Evolutionary conservation across 1,284 basidiomycete species (phyloP).

Genomic region (Rhizoctonia solani): DNA sequence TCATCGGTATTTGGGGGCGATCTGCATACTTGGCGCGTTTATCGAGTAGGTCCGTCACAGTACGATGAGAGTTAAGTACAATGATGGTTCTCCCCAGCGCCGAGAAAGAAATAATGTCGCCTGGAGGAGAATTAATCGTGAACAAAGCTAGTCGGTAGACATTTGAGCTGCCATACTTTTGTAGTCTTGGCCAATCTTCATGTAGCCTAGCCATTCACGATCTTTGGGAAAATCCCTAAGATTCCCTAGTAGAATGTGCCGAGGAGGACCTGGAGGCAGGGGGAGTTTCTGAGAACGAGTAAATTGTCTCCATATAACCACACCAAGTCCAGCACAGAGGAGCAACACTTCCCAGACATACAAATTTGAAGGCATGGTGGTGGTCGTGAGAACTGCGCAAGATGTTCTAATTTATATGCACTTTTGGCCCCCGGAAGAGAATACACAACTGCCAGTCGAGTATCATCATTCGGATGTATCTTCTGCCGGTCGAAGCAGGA

Average conservation of each 20-base stretch:
- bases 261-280: constrained; percentile 16
- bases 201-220: constrained; percentile 15
- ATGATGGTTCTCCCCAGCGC: constrained; percentile 55
- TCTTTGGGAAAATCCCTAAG: constrained; percentile 7
- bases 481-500: no score
- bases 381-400: background rate
- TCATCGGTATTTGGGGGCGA: constrained; percentile 41
- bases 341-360: background rate
- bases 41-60: constrained; percentile 53
- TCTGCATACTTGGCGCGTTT: constrained; percentile 53
- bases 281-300: background rate
- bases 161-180: background rate
- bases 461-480: no score
- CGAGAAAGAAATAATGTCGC: constrained; percentile 54
- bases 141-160: background rate
- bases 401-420: background rate
- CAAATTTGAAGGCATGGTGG: background rate
- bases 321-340: background rate
- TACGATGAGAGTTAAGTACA: constrained; percentile 53
- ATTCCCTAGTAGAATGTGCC: constrained; percentile 17
- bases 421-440: background rate
- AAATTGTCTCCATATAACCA: background rate
- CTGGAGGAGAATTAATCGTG: background rate
- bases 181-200: background rate
- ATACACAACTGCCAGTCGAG: no score